Base-by-base conservation (phyloP, 2,329 filamentous ascomycete species). In the Akanthomyces dipterigenus region DNA sequence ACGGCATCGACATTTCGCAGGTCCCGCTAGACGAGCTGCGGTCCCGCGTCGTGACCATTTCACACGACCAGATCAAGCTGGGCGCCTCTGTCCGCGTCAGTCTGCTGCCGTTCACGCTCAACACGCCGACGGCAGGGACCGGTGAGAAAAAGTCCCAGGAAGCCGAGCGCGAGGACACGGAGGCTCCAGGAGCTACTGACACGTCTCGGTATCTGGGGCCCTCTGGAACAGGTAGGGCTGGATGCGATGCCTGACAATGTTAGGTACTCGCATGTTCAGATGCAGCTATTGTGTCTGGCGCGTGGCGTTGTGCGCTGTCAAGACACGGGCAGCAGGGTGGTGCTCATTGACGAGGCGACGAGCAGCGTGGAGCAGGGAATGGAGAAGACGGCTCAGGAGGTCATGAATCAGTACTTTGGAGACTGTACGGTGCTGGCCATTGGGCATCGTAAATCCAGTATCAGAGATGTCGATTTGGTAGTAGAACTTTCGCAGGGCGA, bases 341-440 rank as follows among this genome's bases (percentile, higher is more conserved):
- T 67, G 20, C 50, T 67, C 1, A 51, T 67, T 5, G 65, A 67
- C 49, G 65, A 67, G 43, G 65, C 64, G 20, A 65, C 63, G n/a
- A 67, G 65, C 51, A 62, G 54, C n/a, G 55, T 66, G 1, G 65
- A 65, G 24, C 46, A 48, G 9, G 63, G 59, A 7, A 65, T 54
- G 31, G 65, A 67, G 22, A 61, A 51, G 20, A 24, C 9, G 6
- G 48, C 31, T 61, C 43, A 65, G 43, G 43, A 62, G 40, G 24
- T 66, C 12, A 42, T 65, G 50, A 28, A 50, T 9, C 53, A 51
- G 14, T 62, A 60, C n/a, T 65, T 67, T 55, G 50, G 48, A 14
- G 51, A 53, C 20, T 64, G 62, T 20, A 64, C 62, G 9, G 46
- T 61, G 8, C 16, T 67, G 31, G 51, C 55, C 2, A 61, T 66